A percentile compares a stretch with the other conserved stretches of the same genome.
Conservation (phyloP, 2,329 filamentous ascomycete genomes). For the Colletotrichum eleusines region DNA sequence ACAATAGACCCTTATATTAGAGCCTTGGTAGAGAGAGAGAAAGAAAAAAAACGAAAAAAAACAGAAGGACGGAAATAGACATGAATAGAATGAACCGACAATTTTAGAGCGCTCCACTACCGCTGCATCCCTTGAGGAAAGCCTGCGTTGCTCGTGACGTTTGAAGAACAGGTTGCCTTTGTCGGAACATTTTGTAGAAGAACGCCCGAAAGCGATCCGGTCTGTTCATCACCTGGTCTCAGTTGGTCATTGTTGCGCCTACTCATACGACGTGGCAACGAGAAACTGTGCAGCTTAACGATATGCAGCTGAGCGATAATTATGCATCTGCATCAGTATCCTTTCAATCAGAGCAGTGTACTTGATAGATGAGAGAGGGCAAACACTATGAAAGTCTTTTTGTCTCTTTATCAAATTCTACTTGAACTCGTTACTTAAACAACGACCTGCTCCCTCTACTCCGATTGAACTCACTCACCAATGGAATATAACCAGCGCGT, state of each 20-base stretch:
- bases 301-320: too few relatives aligned
- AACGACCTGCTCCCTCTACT: too few relatives aligned
- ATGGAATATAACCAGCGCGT: too few relatives aligned
- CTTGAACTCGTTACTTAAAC: too few relatives aligned
- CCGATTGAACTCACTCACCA: too few relatives aligned
- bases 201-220: not conserved
- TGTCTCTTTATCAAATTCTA: too few relatives aligned
- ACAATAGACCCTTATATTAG: not conserved
- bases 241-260: too few relatives aligned
- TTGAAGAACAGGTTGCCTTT: not conserved
- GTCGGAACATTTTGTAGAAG: not conserved
- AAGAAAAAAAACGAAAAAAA: too few relatives aligned
- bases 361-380: not conserved
- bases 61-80: not conserved
- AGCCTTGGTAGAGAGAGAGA: not conserved
- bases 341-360: not conserved
- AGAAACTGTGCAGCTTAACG: not conserved
- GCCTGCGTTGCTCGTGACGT: not conserved
- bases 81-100: not conserved
- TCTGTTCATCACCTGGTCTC: not conserved
- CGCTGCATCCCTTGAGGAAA: not conserved
- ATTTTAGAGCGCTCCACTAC: not conserved
- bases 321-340: not conserved
- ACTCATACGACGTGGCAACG: not conserved
- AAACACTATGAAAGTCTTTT: too few relatives aligned